phyloP scores from a whole-genome alignment of 345 rosid species.

The Orychophragmus violaceus region DNA sequence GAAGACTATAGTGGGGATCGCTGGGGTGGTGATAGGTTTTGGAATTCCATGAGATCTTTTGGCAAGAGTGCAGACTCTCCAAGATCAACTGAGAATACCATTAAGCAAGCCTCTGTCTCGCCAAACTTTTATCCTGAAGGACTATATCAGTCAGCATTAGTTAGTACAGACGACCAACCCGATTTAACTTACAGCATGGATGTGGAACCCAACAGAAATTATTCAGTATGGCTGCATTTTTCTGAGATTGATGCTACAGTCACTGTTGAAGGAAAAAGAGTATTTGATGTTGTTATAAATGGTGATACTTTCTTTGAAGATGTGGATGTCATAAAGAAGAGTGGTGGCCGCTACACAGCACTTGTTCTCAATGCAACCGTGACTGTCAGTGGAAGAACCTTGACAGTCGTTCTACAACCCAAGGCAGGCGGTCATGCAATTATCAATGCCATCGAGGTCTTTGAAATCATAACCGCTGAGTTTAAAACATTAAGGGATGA shows the following conservation, averaged over 20 bases:
- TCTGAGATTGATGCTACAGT: constrained; percentile 80
- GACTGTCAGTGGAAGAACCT: constrained; percentile 72
- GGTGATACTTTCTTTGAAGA: constrained; percentile 45
- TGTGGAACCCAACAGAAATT: constrained; percentile 87
- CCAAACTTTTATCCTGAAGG: constrained; percentile 91
- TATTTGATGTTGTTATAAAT: constrained; percentile 78
- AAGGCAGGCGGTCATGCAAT: constrained; percentile 57
- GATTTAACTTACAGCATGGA: constrained; percentile 66
- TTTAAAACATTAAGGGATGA: constrained; percentile 67
- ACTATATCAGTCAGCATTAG: constrained; percentile 72
- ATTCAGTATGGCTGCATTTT: constrained; percentile 91
- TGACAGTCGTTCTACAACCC: constrained; percentile 68
- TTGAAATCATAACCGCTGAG: constrained; percentile 65
- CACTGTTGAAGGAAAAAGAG: constrained; percentile 59
- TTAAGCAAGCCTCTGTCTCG: constrained; percentile 53
- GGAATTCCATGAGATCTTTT: constrained; percentile 60
- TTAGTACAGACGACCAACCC: constrained; percentile 60
- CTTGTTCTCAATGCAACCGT: constrained; percentile 77
- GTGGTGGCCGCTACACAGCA: constrained; percentile 60
- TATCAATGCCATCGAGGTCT: constrained; percentile 84
- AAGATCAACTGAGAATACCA: constrained; percentile 56
- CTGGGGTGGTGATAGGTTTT: constrained; percentile 99
- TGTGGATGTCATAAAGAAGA: constrained; percentile 64
- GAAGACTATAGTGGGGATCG: constrained; percentile 67
- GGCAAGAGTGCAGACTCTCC: constrained; percentile 50